Evolutionary conservation across 1,284 basidiomycete species (phyloP).

Genomic region (Boletus sp.): DNA sequence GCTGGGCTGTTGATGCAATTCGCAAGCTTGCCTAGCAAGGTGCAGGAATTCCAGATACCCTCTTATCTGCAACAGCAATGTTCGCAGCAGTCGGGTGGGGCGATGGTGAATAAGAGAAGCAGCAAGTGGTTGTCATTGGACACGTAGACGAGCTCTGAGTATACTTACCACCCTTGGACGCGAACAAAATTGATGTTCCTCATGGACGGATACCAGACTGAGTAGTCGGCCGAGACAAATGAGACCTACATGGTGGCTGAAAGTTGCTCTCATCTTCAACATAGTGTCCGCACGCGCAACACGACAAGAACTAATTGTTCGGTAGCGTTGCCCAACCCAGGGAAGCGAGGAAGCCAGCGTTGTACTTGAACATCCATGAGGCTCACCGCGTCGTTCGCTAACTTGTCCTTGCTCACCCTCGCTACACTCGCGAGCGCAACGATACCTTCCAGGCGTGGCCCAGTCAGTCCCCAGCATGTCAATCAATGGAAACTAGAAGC

Average conservation of each 20-base stretch:
- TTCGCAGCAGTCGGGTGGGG: conserved; percentile 32
- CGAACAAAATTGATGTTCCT: too few species aligned
- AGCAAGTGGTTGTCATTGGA: conserved; percentile 25
- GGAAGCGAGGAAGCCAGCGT: conserved; percentile 3
- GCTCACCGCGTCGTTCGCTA: conserved; percentile 17
- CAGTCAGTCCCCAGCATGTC: conserved; percentile 43
- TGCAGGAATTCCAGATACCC: conserved; percentile 35
- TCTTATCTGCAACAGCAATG: conserved; percentile 34
- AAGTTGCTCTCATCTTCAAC: too few species aligned
- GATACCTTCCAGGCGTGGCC: conserved; percentile 18
- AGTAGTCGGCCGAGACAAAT: too few species aligned
- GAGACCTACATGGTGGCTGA: too few species aligned
- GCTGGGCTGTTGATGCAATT: conserved; percentile 42
- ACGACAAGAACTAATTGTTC: too few species aligned
- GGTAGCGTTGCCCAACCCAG: background rate
- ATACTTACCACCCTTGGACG: background rate
- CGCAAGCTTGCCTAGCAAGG: conserved; percentile 35
- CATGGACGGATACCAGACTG: too few species aligned
- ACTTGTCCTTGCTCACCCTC: conserved; percentile 19
- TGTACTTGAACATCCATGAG: conserved; percentile 21
- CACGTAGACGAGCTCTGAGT: background rate
- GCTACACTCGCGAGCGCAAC: conserved; percentile 16
- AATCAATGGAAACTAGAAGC: conserved; percentile 47
- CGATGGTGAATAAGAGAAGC: conserved; percentile 24
- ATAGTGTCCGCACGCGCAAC: too few species aligned